These are phyloP conservation scores for Adansonia gregorii DNA, from an alignment of 441 rosid species.

Conservation along the genomic window DNA sequence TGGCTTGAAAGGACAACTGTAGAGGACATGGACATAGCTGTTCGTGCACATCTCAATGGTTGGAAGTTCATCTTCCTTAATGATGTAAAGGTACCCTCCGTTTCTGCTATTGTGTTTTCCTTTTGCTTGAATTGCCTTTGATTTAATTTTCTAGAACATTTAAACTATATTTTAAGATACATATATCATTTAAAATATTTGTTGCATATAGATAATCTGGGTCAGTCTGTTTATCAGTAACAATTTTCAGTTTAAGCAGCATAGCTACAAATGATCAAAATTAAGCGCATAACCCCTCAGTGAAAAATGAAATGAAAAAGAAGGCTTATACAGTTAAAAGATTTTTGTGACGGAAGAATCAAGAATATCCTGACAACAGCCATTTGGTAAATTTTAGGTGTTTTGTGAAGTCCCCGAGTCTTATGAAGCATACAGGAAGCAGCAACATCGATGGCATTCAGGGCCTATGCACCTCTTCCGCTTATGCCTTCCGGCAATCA, in stretches of 20 bases:
- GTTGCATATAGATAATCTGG: background rate
- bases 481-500: slow-evolving; percentile 79
- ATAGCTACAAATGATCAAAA: background rate
- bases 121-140: slow-evolving; percentile 4
- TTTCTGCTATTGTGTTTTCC: background rate
- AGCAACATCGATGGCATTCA: slow-evolving; percentile 97
- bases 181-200: background rate
- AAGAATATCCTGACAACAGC: slow-evolving; percentile 11
- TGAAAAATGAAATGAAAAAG: slow-evolving; percentile 13
- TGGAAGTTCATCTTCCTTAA: too few species aligned
- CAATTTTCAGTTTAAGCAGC: background rate
- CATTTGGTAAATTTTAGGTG: slow-evolving; percentile 48
- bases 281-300: background rate
- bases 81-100: slow-evolving; percentile 72
- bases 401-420: slow-evolving; percentile 95
- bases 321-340: background rate
- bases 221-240: background rate
- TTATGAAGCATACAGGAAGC: slow-evolving; percentile 94
- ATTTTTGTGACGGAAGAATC: background rate
- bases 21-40: slow-evolving; percentile 97
- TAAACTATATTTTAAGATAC: background rate
- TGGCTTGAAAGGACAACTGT: slow-evolving; percentile 97
- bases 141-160: background rate
- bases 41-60: slow-evolving; percentile 92
- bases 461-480: slow-evolving; percentile 98